Conservation (phyloP, 192 early-diverging fungal genomes). For the Linnemannia exigua region DNA sequence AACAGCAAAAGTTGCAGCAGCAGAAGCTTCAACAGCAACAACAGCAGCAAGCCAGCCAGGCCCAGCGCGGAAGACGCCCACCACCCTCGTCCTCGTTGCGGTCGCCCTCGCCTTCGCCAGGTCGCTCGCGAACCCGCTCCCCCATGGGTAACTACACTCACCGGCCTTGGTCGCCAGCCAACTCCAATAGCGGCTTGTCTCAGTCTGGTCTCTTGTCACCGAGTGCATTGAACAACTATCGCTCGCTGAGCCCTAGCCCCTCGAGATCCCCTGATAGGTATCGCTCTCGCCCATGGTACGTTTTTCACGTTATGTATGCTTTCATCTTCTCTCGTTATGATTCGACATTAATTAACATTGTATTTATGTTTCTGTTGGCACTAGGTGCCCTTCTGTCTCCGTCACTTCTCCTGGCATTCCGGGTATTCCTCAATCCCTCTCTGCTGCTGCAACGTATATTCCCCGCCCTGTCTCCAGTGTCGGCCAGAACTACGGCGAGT, state of each 20-base stretch:
- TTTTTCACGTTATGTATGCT: background rate
- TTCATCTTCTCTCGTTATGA: background rate
- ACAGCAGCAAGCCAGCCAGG: slow-evolving; percentile 16
- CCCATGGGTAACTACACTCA: slow-evolving; percentile 25
- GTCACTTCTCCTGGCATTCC: slow-evolving; percentile 52
- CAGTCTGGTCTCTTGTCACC: slow-evolving; percentile 31
- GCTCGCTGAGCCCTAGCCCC: slow-evolving; percentile 51
- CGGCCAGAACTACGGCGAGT: slow-evolving; percentile 27
- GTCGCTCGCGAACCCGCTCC: slow-evolving; percentile 33
- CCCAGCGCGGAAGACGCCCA: slow-evolving; percentile 42
- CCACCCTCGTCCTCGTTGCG: slow-evolving; percentile 18
- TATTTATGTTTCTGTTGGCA: background rate
- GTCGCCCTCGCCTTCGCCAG: slow-evolving; percentile 22
- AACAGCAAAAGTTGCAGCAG: slow-evolving; percentile 26
- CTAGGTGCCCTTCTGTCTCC: slow-evolving; percentile 52
- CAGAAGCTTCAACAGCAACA: slow-evolving; percentile 30
- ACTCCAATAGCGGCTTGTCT: slow-evolving; percentile 33
- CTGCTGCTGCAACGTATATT: slow-evolving; percentile 25
- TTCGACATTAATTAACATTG: background rate
- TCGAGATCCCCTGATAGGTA: slow-evolving; percentile 25
- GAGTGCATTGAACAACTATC: slow-evolving; percentile 37
- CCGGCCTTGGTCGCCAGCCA: slow-evolving; percentile 56
- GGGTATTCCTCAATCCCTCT: slow-evolving; percentile 35
- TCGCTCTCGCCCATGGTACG: slow-evolving; percentile 45
- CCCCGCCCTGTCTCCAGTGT: slow-evolving; percentile 40